These are phyloP conservation scores for Backusella tarrabulga DNA, from an alignment of 192 early-diverging fungal genomes.

Conservation along the genomic window DNA sequence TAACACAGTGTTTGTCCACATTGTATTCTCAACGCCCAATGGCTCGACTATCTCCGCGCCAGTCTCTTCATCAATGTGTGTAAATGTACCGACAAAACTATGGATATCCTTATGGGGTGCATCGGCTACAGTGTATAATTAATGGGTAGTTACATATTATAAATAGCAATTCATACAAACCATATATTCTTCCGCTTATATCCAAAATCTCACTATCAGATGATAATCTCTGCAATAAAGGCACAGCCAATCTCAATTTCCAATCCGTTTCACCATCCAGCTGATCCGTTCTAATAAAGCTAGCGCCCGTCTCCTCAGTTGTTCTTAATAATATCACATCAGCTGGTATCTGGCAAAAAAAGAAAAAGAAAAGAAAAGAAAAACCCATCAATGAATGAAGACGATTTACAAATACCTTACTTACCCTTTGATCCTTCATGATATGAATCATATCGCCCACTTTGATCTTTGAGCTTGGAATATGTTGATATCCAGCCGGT, in stretches of 20 bases:
- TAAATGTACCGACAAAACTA: constrained; percentile 81
- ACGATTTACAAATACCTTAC: neutral
- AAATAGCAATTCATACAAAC: constrained; percentile 23
- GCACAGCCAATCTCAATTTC: constrained; percentile 89
- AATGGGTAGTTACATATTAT: neutral
- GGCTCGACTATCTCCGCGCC: constrained; percentile 54
- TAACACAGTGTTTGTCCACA: constrained; percentile 96
- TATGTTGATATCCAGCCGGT: constrained; percentile 50
- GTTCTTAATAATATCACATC: constrained; percentile 89
- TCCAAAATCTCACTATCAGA: constrained; percentile 59
- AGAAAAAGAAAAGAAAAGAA: neutral
- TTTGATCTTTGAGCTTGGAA: constrained; percentile 81
- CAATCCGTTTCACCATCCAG: constrained; percentile 98
- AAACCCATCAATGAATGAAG: neutral
- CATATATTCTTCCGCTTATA: constrained; percentile 73
- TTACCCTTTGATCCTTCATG: constrained; percentile 82
- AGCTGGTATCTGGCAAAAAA: constrained; percentile 68
- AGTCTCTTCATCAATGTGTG: constrained; percentile 25
- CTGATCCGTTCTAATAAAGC: constrained; percentile 97
- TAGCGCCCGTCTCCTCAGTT: constrained; percentile 80
- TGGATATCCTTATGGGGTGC: constrained; percentile 94
- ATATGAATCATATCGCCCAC: constrained; percentile 88
- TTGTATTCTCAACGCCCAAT: constrained; percentile 84
- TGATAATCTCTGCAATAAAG: constrained; percentile 73
- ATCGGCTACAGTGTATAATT: constrained; percentile 55